Base-by-base conservation (phyloP, 2,329 filamentous ascomycete genomes). In the Penicillium sp. region DNA sequence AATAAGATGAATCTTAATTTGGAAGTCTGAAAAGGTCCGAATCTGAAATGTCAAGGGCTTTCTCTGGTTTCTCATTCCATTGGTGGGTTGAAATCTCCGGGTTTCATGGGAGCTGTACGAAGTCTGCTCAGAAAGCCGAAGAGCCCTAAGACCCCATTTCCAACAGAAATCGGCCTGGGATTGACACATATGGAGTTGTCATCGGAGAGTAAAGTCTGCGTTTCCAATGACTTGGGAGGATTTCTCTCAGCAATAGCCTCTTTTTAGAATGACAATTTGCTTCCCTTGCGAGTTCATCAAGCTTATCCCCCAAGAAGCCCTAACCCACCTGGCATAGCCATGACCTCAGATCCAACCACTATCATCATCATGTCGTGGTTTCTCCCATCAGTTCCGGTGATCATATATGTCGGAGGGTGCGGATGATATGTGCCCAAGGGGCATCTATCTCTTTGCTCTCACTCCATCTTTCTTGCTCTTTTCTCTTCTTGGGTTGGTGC, bases 291-390 rank as follows among this genome's bases (percentile, higher is more conserved):
- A 50, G 10, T 16, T 32, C 42, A 4, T 35, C 19, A 16, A 10
- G n/a, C 16, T 35, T 32, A 27, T 41, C 34, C 34, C 30, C 19
- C 5, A 29, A 48, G 13, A 49, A 46, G 49, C 26, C 16, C 46
- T 36, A 38, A 29, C 19, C 30, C 38, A 54, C 27, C 18, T 18
- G 44, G 32, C 56, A 64, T 57, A 51, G 57, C 43, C 45, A 65
- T 65, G 61, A 65, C 61, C 61, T 63, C 62, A 65, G 36, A 48
- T 42, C 11, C 34, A 53, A 57, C 38, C 30, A 36, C 27, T 30
- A 56, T 57, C 61, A 64, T 65, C 62, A 63, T 65, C 43, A 63
- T 64, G 62, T 61, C 62, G 58, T 64, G 49, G 43, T 42, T 55
- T 43, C 19, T 50, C n/a, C 56, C 47, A 43, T 30, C 1, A 38